Percentiles rank a stretch among this genome's conserved stretches.
Evolutionary conservation across 176 grass and related monocot species (phyloP).

Genomic region (Tillandsia leiboldiana): DNA sequence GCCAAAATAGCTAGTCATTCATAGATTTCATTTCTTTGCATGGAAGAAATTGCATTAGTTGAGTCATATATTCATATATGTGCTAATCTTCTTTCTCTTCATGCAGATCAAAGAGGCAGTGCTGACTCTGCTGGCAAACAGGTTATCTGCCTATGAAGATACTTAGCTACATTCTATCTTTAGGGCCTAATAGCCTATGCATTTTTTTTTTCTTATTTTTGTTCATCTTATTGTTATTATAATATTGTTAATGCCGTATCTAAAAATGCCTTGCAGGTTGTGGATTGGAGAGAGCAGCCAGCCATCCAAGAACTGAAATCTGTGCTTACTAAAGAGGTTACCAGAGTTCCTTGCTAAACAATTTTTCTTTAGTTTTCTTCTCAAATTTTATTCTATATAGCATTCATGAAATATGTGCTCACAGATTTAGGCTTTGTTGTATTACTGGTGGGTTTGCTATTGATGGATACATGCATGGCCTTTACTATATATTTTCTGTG

Average conservation of each 20-base stretch:
- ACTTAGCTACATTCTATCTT: conserved; percentile 1
- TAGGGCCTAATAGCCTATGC: not conserved
- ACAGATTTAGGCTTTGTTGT: not conserved
- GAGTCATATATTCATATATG: not conserved
- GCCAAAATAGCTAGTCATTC: not conserved
- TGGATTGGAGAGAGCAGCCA: conserved; percentile 52
- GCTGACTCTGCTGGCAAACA: conserved; percentile 31
- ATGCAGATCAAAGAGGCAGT: conserved; percentile 45
- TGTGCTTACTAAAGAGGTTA: conserved; percentile 81
- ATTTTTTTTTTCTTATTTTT: not conserved
- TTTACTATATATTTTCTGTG: no score
- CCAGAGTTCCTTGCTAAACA: not conserved
- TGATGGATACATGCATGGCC: no score
- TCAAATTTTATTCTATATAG: not conserved
- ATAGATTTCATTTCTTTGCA: not conserved
- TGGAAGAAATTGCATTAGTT: not conserved
- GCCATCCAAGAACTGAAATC: conserved; percentile 54
- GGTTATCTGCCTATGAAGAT: conserved; percentile 28
- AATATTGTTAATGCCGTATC: conserved; percentile 1
- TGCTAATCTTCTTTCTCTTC: conserved; percentile 15
- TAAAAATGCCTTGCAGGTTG: conserved; percentile 30
- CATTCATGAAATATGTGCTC: not conserved
- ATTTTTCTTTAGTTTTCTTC: not conserved
- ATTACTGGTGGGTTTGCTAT: not conserved
- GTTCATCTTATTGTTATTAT: conserved; percentile 11